Evolutionary conservation across 208 protist genomes (phyloP), one percentile per base, ranked within the genome.

Genomic region (Trypanosoma cruzi): DNA sequence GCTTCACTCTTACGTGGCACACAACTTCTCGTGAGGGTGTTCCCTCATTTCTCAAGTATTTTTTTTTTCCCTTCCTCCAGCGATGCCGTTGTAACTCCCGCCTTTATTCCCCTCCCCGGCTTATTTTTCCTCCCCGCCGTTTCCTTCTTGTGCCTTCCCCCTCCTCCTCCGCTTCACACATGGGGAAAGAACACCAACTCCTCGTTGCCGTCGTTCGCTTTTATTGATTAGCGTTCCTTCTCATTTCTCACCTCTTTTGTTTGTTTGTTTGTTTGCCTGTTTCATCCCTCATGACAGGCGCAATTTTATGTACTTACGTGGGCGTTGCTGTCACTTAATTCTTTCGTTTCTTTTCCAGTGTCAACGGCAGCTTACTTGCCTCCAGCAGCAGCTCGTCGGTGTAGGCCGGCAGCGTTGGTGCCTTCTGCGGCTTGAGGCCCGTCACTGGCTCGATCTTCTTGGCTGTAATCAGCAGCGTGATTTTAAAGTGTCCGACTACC

Each of bases 371-470:
- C 71, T 96, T 96, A 80, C 75, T 88, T 34, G 88, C 77, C 18
- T 82, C 77, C 50, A 94, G 40, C n/a, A 96, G 81, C 64, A 90
- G 49, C 82, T 92, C 89, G 44, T 96, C 92, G 22, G 92, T 94
- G 84, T 89, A 96, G 20, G 92, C 72, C 28, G 80, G 75, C 18
- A 93, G 84, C 34, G 82, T 71, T 28, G 86, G 86, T 31, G 80
- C 92, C 75, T 89, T 94, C 81, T 96, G 92, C 63, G 80, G 65
- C 82, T 90, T 92, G 61, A 96, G 80, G 13, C 93, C 93, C 11
- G 93, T 94, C 67, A 97, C 92, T 10, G 80, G 79, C 81, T 97
- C 92, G 34, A 98, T 89, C 72, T 89, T 90, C 69, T 95, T 96
- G 68, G 84, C 85, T 24, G 83, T 95, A 76, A 98, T 90, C 44